Evolutionary conservation across 1,139 yeast genomes (phyloP).

Genomic region (Hyphopichia pseudoburtonii): DNA sequence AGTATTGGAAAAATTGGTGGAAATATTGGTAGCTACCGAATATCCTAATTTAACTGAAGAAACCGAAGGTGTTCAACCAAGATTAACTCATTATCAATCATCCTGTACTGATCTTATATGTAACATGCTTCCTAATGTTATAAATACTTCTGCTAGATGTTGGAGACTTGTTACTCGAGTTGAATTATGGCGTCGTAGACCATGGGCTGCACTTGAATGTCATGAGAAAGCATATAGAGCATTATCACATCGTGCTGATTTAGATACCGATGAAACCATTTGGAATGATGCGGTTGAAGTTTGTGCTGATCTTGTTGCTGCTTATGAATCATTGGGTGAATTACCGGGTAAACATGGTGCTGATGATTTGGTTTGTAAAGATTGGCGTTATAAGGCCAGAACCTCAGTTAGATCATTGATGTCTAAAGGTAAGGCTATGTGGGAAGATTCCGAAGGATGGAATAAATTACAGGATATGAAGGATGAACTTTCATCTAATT

Average conservation of each 20-base stretch:
- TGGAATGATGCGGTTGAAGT: conserved; percentile 85
- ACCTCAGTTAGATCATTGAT: conserved; percentile 70
- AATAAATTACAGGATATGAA: conserved; percentile 58
- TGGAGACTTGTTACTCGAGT: conserved; percentile 87
- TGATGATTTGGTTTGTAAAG: conserved; percentile 82
- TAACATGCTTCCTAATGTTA: conserved; percentile 61
- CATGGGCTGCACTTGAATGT: conserved; percentile 86
- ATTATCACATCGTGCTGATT: conserved; percentile 59
- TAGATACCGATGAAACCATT: conserved; percentile 57
- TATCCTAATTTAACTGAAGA: too few relatives aligned
- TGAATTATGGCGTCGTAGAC: conserved; percentile 81
- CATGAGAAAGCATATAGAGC: conserved; percentile 88
- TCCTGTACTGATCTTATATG: conserved; percentile 72
- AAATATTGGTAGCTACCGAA: conserved; percentile 55
- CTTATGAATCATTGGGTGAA: conserved; percentile 86
- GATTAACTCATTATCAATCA: conserved; percentile 59
- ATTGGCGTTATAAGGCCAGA: conserved; percentile 86
- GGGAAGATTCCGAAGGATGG: conserved; percentile 87
- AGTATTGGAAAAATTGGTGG: conserved; percentile 72
- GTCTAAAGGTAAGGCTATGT: conserved; percentile 74
- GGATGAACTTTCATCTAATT: conserved; percentile 28
- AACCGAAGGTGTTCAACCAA: conserved; percentile 32
- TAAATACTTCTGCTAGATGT: conserved; percentile 68
- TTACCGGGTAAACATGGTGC: conserved; percentile 82
- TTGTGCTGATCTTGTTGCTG: conserved; percentile 78